Base-by-base conservation (phyloP, 805 yeast species). In the Sugiyamaella smithiae region DNA sequence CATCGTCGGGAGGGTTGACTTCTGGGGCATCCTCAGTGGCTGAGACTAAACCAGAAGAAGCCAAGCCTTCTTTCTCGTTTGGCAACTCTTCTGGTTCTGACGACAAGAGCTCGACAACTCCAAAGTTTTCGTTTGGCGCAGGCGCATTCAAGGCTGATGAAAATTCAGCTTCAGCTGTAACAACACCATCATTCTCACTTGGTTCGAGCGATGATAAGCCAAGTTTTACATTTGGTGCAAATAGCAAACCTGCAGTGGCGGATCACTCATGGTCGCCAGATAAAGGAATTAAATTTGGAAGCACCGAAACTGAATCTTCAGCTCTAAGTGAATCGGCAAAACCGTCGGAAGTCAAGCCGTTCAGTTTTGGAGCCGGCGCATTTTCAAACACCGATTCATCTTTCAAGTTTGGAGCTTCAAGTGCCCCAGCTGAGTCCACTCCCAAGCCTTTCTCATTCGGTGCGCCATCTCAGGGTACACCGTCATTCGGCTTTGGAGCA, bases 211-310 rank as follows among this genome's bases (percentile, higher is more conserved):
- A 40, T 47, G 40, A 40, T 42, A 35, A 35, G 38, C 38, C 38
- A 12, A 4, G 11, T 20, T 66, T 66, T 52, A 40, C 57, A 14
- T 67, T 65, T 51, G 61, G 60, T n/a, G 37, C 47, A 5, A 5
- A 43, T 25, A 22, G 36, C 12, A 37, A 17, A 31, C 5, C 36
- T 9, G 36, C 43, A 26, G 22, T 19, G 11, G 36, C 42, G 23
- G 46, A 53, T 29, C 57, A 58, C 50, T 55, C 61, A 1, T 64
- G 68, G 68, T 46, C 64, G 3, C 68, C 68, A 3, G 62, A 56
- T 9, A 61, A 61, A 49, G 65, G 62, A 6, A 61, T 64, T 51
- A 64, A 60, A 46, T 64, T 64, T 48, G 63, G 60, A 2, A 12
- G 42, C 17, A 46, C 48, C 19, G 22, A 43, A 2, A 26, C 12